A percentile compares a stretch with the other conserved stretches of the same genome.
Conservation (phyloP, 2,329 filamentous ascomycete species). For the Chaetomiaceae sp. region DNA sequence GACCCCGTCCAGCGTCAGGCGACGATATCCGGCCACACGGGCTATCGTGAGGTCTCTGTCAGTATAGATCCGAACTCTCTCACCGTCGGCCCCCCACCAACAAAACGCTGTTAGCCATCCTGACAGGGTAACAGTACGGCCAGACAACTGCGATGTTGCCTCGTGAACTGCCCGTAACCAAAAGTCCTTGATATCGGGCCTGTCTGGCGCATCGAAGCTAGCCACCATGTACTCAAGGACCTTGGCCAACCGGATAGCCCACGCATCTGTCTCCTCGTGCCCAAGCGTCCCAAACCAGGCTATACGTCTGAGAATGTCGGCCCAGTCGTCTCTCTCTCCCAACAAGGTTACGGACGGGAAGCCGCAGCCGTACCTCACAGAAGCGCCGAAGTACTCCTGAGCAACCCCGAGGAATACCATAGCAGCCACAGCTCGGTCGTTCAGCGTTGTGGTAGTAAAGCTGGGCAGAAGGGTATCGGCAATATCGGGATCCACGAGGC, state of each 20-base stretch:
- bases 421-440: conserved; percentile 35
- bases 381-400: conserved; percentile 39
- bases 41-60: background rate
- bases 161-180: conserved; percentile 28
- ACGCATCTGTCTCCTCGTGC: conserved; percentile 31
- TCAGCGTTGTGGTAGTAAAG: conserved; percentile 40
- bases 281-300: too few species aligned
- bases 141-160: background rate
- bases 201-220: conserved; percentile 32
- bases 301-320: conserved; percentile 26
- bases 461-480: conserved; percentile 33
- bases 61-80: background rate
- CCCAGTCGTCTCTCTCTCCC: conserved; percentile 40
- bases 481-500: background rate
- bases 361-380: conserved; percentile 33
- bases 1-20: conserved; percentile 8
- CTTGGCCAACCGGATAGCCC: conserved; percentile 33
- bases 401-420: conserved; percentile 41
- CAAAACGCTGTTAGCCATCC: conserved; percentile 21
- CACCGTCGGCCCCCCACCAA: conserved; percentile 12
- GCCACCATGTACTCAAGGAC: conserved; percentile 37
- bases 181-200: conserved; percentile 31
- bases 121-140: conserved; percentile 1
- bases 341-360: conserved; percentile 45
- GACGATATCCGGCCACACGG: background rate